Conservation (phyloP, 1,284 basidiomycete genomes). For the Agaricales sp. region DNA sequence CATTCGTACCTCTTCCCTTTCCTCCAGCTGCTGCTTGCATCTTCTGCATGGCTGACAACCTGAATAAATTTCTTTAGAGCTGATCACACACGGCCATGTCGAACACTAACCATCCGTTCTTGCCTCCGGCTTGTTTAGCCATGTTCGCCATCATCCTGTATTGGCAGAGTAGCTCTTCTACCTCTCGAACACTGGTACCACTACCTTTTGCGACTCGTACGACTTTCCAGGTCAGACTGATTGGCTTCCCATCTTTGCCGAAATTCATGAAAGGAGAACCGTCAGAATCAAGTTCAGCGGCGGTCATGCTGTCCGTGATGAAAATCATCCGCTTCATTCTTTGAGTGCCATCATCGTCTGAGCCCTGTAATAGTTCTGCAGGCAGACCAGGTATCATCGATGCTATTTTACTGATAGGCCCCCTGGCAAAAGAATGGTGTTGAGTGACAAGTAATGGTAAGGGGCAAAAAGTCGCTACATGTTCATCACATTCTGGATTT, state of each 20-base stretch:
- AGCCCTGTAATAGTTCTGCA: constrained; percentile 81
- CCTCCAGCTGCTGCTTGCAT: constrained; percentile 82
- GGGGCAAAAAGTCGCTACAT: constrained; percentile 45
- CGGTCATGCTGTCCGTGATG: constrained; percentile 98
- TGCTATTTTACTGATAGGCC: constrained; percentile 95
- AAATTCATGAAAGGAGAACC: constrained; percentile 80
- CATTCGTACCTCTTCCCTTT: constrained; percentile 73
- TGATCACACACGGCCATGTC: constrained; percentile 1
- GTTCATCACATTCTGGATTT: constrained; percentile 95
- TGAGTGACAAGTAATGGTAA: constrained; percentile 1
- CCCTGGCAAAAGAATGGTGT: constrained; percentile 40
- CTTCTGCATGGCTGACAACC: constrained; percentile 83
- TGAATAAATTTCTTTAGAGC: constrained; percentile 16
- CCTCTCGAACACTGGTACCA: constrained; percentile 94
- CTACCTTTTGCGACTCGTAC: constrained; percentile 86
- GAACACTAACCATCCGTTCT: constrained; percentile 72
- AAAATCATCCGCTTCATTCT: constrained; percentile 98
- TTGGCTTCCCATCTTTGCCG: constrained; percentile 77
- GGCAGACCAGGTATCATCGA: constrained; percentile 98
- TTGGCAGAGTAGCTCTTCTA: constrained; percentile 92
- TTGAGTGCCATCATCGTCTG: constrained; percentile 83
- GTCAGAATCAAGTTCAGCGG: constrained; percentile 91
- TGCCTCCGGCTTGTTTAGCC: constrained; percentile 95
- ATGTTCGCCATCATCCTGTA: constrained; percentile 97
- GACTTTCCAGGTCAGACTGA: constrained; percentile 78